Conservation (phyloP, 257 asterid species). For the Solanum sejunctum region DNA sequence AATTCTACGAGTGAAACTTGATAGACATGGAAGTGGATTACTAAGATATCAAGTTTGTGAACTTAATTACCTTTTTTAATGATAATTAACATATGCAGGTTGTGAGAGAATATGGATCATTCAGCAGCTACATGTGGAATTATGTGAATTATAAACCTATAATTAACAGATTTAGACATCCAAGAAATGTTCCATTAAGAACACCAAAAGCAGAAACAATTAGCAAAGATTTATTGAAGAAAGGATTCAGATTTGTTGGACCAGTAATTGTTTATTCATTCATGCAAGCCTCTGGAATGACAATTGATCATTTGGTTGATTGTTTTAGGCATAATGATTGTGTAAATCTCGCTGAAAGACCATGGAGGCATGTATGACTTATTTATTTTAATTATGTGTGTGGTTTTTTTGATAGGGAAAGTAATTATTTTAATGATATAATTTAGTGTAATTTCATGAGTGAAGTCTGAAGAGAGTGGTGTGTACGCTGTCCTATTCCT, state of each 20-base stretch:
- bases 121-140: slow-evolving; percentile 80
- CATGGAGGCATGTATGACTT: slow-evolving; percentile 80
- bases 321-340: slow-evolving; percentile 67
- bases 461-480: background rate
- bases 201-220: slow-evolving; percentile 78
- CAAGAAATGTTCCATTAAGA: slow-evolving; percentile 76
- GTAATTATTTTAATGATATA: background rate
- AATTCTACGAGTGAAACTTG: background rate
- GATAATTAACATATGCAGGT: slow-evolving; percentile 20
- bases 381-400: background rate
- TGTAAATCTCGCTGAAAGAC: slow-evolving; percentile 73
- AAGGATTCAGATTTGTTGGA: slow-evolving; percentile 83
- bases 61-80: background rate
- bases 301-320: slow-evolving; percentile 71
- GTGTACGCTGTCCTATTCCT: background rate
- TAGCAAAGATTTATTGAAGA: slow-evolving; percentile 68
- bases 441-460: background rate
- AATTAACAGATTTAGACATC: slow-evolving; percentile 53
- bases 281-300: slow-evolving; percentile 88
- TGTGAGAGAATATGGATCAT: slow-evolving; percentile 66
- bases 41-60: background rate
- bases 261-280: slow-evolving; percentile 81
- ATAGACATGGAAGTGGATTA: background rate
- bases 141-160: slow-evolving; percentile 61
- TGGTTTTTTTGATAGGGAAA: background rate